These are phyloP conservation scores for Gynochthodes officinalis DNA, from an alignment of 257 asterid genomes.

Conservation along the genomic window DNA sequence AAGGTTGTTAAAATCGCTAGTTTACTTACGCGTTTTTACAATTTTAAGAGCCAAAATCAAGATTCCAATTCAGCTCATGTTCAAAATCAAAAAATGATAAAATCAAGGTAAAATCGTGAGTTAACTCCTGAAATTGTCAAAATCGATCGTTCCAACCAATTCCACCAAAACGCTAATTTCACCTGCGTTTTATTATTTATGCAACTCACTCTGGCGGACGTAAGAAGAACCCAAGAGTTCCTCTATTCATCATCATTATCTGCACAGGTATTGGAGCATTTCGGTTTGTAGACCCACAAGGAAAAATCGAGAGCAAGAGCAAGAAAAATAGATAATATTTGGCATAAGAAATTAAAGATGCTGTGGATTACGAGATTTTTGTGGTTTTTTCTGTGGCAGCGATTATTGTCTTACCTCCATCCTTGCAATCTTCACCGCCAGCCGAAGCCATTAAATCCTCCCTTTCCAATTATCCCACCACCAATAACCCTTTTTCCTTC, in stretches of 20 bases:
- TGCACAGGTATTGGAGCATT: slow-evolving; percentile 14
- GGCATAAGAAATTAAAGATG: slow-evolving; percentile 37
- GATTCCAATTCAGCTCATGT: too few species aligned
- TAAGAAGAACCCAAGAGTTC: slow-evolving; percentile 49
- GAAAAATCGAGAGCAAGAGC: slow-evolving; percentile 20
- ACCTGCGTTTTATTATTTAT: too few species aligned
- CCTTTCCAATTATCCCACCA: slow-evolving; percentile 34
- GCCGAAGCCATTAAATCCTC: slow-evolving; percentile 92
- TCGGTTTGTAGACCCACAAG: slow-evolving; percentile 32
- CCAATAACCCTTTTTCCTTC: slow-evolving; percentile 39
- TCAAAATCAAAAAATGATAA: too few species aligned
- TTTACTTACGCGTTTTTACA: too few species aligned
- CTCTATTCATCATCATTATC: slow-evolving; percentile 35
- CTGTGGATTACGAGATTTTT: slow-evolving; percentile 72
- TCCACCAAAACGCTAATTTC: too few species aligned
- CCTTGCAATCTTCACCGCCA: slow-evolving; percentile 82
- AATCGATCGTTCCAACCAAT: too few species aligned
- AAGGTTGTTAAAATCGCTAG: too few species aligned
- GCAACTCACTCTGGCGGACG: slow-evolving; percentile 53
- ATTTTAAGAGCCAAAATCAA: too few species aligned
- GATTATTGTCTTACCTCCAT: slow-evolving; percentile 68
- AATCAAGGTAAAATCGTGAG: too few species aligned
- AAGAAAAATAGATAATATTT: slow-evolving; percentile 2
- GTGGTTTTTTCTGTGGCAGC: slow-evolving; percentile 74
- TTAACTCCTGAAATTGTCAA: too few species aligned